Evolutionary conservation across 1,284 basidiomycete species (phyloP), one percentile per base, ranked within the genome.

Genomic region (Marasmius tenuissimus): DNA sequence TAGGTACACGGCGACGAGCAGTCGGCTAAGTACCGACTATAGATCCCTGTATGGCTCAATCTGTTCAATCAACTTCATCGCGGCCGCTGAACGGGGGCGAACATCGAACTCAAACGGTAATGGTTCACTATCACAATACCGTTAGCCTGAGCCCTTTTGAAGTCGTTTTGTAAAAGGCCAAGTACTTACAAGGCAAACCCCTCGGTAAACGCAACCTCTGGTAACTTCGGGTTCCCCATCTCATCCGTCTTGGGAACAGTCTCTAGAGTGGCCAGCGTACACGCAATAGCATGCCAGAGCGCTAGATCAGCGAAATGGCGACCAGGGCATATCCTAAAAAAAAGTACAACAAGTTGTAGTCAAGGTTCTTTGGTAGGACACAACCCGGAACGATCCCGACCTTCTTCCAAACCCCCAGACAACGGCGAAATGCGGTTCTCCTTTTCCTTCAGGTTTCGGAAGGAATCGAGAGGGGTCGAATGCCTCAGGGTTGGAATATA

Each of bases 221-320:
- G 45, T 22, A 50, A 49, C 16, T 63, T 40, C 14, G 33, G 12
- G 12, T 40, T 56, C 2, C 65, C 61, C 8, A 54, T 39, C 53
- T 61, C 63, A 14, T 63, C 59, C 35, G 48, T 38, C 0, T 48
- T 57, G 22, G 61, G 60, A 8, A 4, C 38, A 40, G 66, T 61
- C 14, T 64, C 54, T 27, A 61, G 64, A 27, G 47, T 61, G 50
- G 52, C 57, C 22, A 69, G 59, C 12, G 67, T 61, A 33, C 63
- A 65, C 33, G 67, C 67, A 12, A 68, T 63, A 2, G 61, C 59
- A 50, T 67, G 64, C 67, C 67, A 69, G 16, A 69, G 27, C 37
- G 64, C 58, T 27, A 60, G 58, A 40, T 68, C 66, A 48, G 66
- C 67, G 57, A 67, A 60, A 50, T 60, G 61, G 35, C 64, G 40